A percentile compares a stretch with the other conserved stretches of the same genome.
Conservation (phyloP, 179 eudicot genomes). For the Spinacia oleracea region DNA sequence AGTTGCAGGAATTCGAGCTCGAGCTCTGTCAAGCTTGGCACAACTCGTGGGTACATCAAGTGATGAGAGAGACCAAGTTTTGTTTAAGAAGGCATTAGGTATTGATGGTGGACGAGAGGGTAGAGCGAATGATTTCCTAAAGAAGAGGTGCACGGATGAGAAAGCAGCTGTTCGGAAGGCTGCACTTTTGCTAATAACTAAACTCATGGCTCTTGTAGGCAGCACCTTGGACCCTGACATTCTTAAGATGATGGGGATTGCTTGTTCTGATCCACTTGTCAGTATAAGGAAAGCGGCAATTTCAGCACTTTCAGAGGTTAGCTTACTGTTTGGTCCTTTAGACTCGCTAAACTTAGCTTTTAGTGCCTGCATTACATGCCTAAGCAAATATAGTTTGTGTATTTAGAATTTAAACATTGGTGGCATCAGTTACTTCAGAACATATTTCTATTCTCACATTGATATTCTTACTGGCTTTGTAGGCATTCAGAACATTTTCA, state of each 20-base stretch:
- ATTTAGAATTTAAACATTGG: neutral
- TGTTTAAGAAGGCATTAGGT: slow-evolving; percentile 62
- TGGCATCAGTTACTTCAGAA: neutral
- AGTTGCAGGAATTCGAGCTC: slow-evolving; percentile 74
- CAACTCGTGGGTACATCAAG: slow-evolving; percentile 58
- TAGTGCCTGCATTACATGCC: neutral
- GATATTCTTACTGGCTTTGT: slow-evolving; percentile 25
- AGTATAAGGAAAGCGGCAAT: slow-evolving; percentile 92
- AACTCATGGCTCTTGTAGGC: slow-evolving; percentile 57
- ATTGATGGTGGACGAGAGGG: slow-evolving; percentile 37
- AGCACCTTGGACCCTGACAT: slow-evolving; percentile 65
- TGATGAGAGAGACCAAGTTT: slow-evolving; percentile 30
- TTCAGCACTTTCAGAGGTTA: slow-evolving; percentile 93
- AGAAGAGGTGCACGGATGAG: slow-evolving; percentile 80
- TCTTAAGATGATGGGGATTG: slow-evolving; percentile 78
- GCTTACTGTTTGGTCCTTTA: slow-evolving; percentile 11
- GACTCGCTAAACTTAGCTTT: neutral
- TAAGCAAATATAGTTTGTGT: slow-evolving; percentile 7
- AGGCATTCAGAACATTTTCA: slow-evolving; percentile 77
- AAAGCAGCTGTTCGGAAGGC: slow-evolving; percentile 97
- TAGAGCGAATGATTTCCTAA: slow-evolving; percentile 54
- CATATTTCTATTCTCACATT: slow-evolving; percentile 19
- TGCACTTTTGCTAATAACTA: slow-evolving; percentile 71
- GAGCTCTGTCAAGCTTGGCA: slow-evolving; percentile 78
- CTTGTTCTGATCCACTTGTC: slow-evolving; percentile 92